Evolutionary conservation across 2,329 filamentous ascomycete genomes (phyloP).

Genomic region (Aaosphaeria arxii): DNA sequence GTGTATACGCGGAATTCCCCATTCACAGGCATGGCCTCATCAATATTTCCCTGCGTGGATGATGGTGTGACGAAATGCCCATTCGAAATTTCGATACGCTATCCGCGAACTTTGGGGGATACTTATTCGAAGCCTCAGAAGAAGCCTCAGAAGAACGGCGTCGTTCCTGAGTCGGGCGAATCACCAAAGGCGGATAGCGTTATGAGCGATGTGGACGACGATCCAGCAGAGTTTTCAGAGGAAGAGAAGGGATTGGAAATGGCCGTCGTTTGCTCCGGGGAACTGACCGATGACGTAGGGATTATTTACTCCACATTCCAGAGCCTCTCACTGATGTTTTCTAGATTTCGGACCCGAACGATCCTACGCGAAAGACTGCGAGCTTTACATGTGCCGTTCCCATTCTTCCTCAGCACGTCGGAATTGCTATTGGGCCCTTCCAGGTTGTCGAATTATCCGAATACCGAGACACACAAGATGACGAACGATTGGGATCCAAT

Average conservation of each 20-base stretch:
- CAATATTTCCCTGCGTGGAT: conserved; percentile 91
- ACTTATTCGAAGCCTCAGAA: conserved; percentile 46
- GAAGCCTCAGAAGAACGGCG: conserved; percentile 13
- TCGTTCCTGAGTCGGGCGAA: conserved; percentile 16
- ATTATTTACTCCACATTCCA: background rate
- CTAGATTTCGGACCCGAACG: conserved; percentile 65
- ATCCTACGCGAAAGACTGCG: conserved; percentile 81
- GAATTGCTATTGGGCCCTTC: conserved; percentile 92
- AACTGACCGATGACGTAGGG: conserved; percentile 72
- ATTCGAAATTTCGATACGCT: conserved; percentile 87
- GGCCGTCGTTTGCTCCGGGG: conserved; percentile 86
- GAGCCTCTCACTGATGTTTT: conserved; percentile 11
- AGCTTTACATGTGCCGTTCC: conserved; percentile 71
- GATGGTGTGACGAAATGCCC: conserved; percentile 75
- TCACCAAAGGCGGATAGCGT: conserved; percentile 28
- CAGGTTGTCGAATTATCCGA: conserved; percentile 88
- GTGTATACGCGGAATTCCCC: conserved; percentile 82
- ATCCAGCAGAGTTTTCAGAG: conserved; percentile 53
- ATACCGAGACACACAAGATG: conserved; percentile 85
- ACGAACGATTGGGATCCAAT: conserved; percentile 84
- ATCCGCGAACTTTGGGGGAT: conserved; percentile 82
- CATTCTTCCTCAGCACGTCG: conserved; percentile 82
- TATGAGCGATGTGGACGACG: conserved; percentile 34
- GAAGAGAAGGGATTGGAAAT: conserved; percentile 88
- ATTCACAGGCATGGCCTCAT: conserved; percentile 75